Conservation (phyloP, 345 rosid species). For the Populus nigra region DNA sequence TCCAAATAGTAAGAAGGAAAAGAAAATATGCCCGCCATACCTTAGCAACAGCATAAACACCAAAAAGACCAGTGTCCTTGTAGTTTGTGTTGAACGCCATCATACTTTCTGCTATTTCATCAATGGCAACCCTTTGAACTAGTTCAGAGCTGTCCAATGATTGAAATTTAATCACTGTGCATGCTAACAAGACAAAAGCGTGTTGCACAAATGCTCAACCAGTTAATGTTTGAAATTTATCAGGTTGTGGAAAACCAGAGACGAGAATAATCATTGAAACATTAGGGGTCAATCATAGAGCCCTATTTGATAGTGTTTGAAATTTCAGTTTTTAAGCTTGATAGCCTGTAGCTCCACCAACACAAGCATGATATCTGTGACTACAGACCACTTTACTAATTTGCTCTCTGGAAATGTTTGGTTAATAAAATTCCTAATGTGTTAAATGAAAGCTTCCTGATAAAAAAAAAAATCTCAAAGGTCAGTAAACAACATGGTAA, state of each 20-base stretch:
- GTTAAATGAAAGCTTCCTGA: not conserved
- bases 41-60: slow-evolving; percentile 97
- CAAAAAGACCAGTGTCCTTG: slow-evolving; percentile 96
- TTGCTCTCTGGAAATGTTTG: not conserved
- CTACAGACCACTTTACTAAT: not conserved
- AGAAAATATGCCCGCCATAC: slow-evolving; percentile 37
- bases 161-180: slow-evolving; percentile 6
- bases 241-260: not conserved
- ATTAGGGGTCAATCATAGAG: not conserved
- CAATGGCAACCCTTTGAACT: slow-evolving; percentile 74
- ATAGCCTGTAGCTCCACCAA: not conserved
- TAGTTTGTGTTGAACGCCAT: slow-evolving; percentile 99
- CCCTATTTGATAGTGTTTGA: not conserved
- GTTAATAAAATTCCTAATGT: not conserved
- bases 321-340: not conserved
- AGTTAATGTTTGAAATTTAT: not conserved
- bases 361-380: not conserved
- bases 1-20: not conserved
- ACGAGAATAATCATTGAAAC: not conserved
- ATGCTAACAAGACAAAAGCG: not conserved
- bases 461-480: not conserved
- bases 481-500: not conserved
- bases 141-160: slow-evolving; percentile 67
- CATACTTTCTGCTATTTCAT: slow-evolving; percentile 94
- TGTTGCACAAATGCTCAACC: not conserved